Conservation (phyloP, 2,329 filamentous ascomycete genomes). For the Fusarium verrucosum region DNA sequence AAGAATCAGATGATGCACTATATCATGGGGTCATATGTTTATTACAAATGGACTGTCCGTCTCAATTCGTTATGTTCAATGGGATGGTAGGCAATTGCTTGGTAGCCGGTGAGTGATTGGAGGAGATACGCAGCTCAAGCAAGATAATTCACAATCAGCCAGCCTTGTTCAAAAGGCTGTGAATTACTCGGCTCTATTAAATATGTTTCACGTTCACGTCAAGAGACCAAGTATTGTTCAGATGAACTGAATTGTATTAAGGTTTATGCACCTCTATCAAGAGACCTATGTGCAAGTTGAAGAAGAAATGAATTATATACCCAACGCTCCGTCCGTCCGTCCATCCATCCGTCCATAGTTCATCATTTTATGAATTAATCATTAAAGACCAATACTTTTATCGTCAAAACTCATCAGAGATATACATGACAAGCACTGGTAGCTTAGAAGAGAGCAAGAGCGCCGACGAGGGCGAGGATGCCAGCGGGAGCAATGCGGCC, state of each 20-base stretch:
- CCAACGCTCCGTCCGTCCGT: no score
- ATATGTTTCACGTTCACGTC: neutral
- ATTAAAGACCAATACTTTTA: slow-evolving; percentile 25
- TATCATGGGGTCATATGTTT: no score
- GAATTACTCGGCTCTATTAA: neutral
- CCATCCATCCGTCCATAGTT: slow-evolving; percentile 27
- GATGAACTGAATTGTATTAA: slow-evolving; percentile 29
- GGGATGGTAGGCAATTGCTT: neutral
- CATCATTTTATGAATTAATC: slow-evolving; percentile 22
- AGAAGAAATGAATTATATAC: slow-evolving; percentile 37
- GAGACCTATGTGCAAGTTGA: slow-evolving; percentile 30
- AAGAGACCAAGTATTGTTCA: neutral
- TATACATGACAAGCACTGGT: slow-evolving; percentile 3
- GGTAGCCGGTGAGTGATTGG: neutral
- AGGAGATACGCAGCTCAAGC: neutral
- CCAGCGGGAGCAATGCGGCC: slow-evolving; percentile 48
- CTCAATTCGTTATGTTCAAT: neutral
- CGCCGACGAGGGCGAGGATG: slow-evolving; percentile 66
- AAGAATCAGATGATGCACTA: no score
- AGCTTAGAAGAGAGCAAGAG: slow-evolving; percentile 67
- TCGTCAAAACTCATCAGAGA: slow-evolving; percentile 10
- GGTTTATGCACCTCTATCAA: slow-evolving; percentile 29
- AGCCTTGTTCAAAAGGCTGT: neutral
- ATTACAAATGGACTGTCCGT: no score
- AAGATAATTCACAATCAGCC: neutral